phyloP scores from a whole-genome alignment of 2,329 filamentous ascomycete species.

The Colletotrichum caudatum region DNA sequence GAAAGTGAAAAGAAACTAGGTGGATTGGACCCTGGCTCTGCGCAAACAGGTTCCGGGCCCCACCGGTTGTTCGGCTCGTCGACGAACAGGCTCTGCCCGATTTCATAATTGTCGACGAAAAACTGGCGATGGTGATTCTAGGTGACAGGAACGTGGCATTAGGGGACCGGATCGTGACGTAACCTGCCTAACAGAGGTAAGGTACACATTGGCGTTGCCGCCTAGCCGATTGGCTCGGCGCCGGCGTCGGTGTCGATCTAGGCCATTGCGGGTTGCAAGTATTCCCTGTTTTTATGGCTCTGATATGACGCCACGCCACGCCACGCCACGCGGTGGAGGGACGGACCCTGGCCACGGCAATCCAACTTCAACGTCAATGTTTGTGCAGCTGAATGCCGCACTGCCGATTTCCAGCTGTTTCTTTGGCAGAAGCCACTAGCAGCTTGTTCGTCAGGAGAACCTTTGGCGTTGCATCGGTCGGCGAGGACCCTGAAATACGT shows the following conservation, averaged over 20 bases:
- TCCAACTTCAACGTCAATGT: conserved; percentile 35
- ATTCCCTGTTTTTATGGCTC: conserved; percentile 40
- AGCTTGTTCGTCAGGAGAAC: conserved; percentile 23
- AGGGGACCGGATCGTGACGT: conserved; percentile 8
- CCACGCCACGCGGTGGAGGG: conserved; percentile 36
- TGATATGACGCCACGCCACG: conserved; percentile 40
- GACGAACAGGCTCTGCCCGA: not conserved
- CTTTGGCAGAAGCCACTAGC: conserved; percentile 15
- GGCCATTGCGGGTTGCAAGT: conserved; percentile 34
- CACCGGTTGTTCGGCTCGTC: conserved; percentile 33
- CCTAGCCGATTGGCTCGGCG: conserved; percentile 34
- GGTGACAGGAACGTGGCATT: conserved; percentile 26
- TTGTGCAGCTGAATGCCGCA: conserved; percentile 28
- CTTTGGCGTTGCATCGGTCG: conserved; percentile 8
- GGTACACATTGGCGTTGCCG: conserved; percentile 15
- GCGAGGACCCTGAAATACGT: conserved; percentile 14
- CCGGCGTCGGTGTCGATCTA: conserved; percentile 30
- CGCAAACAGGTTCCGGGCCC: conserved; percentile 19
- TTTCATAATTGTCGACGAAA: conserved; percentile 14
- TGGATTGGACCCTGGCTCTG: conserved; percentile 33
- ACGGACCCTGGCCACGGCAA: conserved; percentile 15
- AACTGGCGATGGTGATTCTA: conserved; percentile 30
- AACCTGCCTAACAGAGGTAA: conserved; percentile 1
- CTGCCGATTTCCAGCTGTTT: conserved; percentile 22
- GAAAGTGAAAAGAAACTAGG: not conserved